phyloP scores from a whole-genome alignment of 768 basidiomycete species.

The Tricholoma hemisulphureum region DNA sequence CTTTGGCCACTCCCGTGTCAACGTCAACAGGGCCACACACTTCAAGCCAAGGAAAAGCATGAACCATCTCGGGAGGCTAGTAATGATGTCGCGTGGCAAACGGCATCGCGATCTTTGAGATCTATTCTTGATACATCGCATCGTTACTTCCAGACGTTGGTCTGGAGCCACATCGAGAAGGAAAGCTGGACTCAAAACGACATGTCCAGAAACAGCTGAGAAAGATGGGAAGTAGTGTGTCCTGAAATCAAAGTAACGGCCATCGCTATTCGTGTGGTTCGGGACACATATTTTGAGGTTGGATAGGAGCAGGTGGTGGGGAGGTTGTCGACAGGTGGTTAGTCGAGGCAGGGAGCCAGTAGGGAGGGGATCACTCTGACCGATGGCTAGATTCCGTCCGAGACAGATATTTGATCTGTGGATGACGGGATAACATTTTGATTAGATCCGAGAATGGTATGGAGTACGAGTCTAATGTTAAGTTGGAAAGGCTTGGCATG shows the following conservation, averaged over 20 bases:
- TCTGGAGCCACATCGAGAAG: conserved; percentile 1
- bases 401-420: conserved; percentile 10
- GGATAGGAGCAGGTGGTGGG: neutral
- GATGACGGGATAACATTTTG: conserved; percentile 8
- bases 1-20: conserved; percentile 12
- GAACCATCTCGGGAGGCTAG: conserved; percentile 21
- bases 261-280: conserved; percentile 3
- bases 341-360: neutral
- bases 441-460: conserved; percentile 2
- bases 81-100: conserved; percentile 15
- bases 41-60: conserved; percentile 16
- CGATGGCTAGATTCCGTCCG: conserved; percentile 1
- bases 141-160: neutral
- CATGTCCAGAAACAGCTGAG: conserved; percentile 3
- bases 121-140: conserved; percentile 18
- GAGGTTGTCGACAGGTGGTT: conserved; percentile 9
- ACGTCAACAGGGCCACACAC: conserved; percentile 12
- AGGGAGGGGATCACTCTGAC: neutral
- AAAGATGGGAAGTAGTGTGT: conserved; percentile 1
- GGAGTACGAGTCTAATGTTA: conserved; percentile 19
- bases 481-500: conserved; percentile 20
- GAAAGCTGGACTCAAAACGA: conserved; percentile 9
- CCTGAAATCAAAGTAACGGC: conserved; percentile 6
- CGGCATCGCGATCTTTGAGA: conserved; percentile 16
- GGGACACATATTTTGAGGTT: conserved; percentile 3